A percentile compares a stretch with the other conserved stretches of the same genome.
Conservation (phyloP, 1,284 basidiomycete genomes). For the Xerocomus nothofagi region DNA sequence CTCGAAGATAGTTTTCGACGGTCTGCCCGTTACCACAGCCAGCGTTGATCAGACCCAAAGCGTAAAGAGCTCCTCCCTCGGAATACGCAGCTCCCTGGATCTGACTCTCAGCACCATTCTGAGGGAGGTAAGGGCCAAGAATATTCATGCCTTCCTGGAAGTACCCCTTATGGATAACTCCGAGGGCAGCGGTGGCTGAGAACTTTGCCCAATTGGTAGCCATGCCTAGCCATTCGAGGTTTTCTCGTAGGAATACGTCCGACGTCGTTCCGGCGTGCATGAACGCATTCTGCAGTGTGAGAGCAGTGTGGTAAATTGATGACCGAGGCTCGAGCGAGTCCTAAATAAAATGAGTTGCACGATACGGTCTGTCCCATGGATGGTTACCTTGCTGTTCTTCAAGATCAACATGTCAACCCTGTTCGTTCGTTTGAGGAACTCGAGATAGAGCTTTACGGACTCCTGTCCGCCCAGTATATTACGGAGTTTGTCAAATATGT, state of each 20-base stretch:
- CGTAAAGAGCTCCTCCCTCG: conserved; percentile 92
- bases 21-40: conserved; percentile 75
- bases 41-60: conserved; percentile 92
- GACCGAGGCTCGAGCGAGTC: conserved; percentile 91
- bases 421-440: conserved; percentile 93
- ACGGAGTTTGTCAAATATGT: conserved; percentile 69
- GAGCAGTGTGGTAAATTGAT: conserved; percentile 93
- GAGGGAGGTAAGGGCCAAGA: conserved; percentile 91
- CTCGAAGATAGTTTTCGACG: conserved; percentile 73
- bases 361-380: neutral
- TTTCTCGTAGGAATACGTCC: conserved; percentile 89
- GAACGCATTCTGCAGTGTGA: conserved; percentile 94
- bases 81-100: conserved; percentile 79
- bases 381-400: conserved; percentile 82
- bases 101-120: conserved; percentile 67
- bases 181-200: conserved; percentile 91
- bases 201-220: conserved; percentile 98
- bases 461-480: conserved; percentile 86
- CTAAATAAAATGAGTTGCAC: conserved; percentile 39
- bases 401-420: conserved; percentile 89
- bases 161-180: conserved; percentile 96
- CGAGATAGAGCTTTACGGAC: conserved; percentile 87
- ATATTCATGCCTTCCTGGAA: conserved; percentile 91
- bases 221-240: conserved; percentile 91
- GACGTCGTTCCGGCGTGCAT: conserved; percentile 95